Conservation (phyloP, 768 basidiomycete species). For the Cyclocybe aegerita region DNA sequence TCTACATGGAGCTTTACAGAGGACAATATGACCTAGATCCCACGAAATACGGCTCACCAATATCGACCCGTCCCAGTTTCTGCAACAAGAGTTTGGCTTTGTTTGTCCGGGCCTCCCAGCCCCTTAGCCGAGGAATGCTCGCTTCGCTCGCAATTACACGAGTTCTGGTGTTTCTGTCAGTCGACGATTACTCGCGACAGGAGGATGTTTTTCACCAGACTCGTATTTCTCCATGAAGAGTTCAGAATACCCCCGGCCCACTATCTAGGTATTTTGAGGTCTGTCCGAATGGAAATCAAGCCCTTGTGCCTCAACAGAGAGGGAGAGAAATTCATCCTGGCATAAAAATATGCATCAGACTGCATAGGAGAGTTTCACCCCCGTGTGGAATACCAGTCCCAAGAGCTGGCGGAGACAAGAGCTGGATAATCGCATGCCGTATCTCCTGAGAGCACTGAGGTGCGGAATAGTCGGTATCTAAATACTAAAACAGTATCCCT, state of each 20-base stretch:
- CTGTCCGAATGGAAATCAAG: slow-evolving; percentile 40
- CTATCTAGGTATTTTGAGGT: slow-evolving; percentile 29
- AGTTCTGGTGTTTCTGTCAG: neutral
- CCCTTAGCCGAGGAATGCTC: too few species aligned
- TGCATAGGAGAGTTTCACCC: slow-evolving; percentile 28
- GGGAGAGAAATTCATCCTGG: slow-evolving; percentile 35
- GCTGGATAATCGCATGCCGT: slow-evolving; percentile 17
- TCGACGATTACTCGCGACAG: neutral
- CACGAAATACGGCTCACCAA: too few species aligned
- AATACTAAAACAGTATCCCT: too few species aligned
- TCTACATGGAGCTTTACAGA: too few species aligned
- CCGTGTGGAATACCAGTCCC: slow-evolving; percentile 38
- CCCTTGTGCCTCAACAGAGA: slow-evolving; percentile 35
- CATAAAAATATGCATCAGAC: neutral
- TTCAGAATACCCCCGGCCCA: slow-evolving; percentile 18
- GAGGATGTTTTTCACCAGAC: slow-evolving; percentile 29
- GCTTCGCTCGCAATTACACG: too few species aligned
- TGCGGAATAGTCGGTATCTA: too few species aligned
- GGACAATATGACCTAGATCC: too few species aligned
- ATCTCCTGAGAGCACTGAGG: neutral
- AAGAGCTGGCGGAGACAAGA: slow-evolving; percentile 46
- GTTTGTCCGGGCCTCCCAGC: too few species aligned
- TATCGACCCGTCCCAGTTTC: too few species aligned
- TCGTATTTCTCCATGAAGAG: slow-evolving; percentile 39
- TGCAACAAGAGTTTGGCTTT: too few species aligned